Conservation (phyloP, 2,329 filamentous ascomycete species). For the Talaromyces sp. region DNA sequence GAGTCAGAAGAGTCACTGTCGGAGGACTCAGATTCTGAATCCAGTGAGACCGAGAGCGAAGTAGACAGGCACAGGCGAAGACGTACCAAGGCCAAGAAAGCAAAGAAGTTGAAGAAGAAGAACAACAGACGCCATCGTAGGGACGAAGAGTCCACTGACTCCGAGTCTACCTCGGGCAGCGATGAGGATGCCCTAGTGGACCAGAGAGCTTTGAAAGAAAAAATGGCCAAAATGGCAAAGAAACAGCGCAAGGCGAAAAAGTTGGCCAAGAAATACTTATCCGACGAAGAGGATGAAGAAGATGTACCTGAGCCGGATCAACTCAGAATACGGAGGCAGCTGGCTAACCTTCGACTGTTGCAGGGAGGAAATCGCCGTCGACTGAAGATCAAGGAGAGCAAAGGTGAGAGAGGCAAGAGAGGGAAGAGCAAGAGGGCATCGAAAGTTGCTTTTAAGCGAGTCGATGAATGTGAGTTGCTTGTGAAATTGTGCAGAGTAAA, state of each 20-base stretch:
- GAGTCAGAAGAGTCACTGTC: conserved; percentile 10
- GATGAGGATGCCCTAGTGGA: conserved; percentile 28
- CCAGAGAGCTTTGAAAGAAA: conserved; percentile 32
- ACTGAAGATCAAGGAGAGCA: conserved; percentile 18
- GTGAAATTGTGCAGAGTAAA: neutral
- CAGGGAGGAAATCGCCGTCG: conserved; percentile 23
- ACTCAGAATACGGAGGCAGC: conserved; percentile 23
- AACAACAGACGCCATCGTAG: conserved; percentile 26
- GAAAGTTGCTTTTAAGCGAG: conserved; percentile 64
- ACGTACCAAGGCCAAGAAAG: conserved; percentile 31
- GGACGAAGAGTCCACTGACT: conserved; percentile 29
- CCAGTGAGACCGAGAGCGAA: conserved; percentile 23
- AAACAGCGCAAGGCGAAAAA: conserved; percentile 36
- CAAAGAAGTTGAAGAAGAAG: conserved; percentile 38
- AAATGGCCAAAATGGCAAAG: conserved; percentile 17
- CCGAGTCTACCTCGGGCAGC: conserved; percentile 27
- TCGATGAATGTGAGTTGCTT: conserved; percentile 54
- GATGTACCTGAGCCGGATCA: conserved; percentile 31
- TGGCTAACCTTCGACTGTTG: conserved; percentile 24
- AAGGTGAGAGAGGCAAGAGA: conserved; percentile 28
- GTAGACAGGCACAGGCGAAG: conserved; percentile 37
- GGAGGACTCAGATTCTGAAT: conserved; percentile 10
- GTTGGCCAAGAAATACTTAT: conserved; percentile 28
- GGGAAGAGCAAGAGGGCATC: conserved; percentile 47
- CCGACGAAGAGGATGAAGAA: conserved; percentile 33